Evolutionary conservation across 2,329 filamentous ascomycete species (phyloP), one percentile per base, ranked within the genome.

Genomic region (Aspergillus transmontanensis): DNA sequence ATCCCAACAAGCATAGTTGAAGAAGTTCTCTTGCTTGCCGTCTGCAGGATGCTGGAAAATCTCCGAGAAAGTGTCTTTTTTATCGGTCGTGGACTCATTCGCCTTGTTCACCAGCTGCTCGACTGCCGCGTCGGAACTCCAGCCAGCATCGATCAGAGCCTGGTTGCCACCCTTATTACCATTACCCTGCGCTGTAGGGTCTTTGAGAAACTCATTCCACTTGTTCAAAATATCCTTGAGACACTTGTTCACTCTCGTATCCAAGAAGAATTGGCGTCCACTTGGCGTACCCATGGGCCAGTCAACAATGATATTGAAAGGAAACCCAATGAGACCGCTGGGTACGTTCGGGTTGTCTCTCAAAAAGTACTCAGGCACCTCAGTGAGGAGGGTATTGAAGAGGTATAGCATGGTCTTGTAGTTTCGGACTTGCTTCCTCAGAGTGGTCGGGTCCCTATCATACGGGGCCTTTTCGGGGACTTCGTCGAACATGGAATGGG

Each of bases 341-440:
- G 58, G 58, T 19, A 59, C 36, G 19, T 43, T 28, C 2, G 32
- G 21, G 19, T 30, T 10, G 5, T 59, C 10, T 6, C 4, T 11
- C 32, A 59, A 23, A 12, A 59, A 59, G 58, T 59, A 59, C 46
- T 59, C 58, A 6, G 58, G 58, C 9, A 59, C 58, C 16, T 59
- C 32, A 9, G 58, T 59, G 9, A 59, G 23, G 16, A 59, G 58
- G 9, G 36, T 45, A 41, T 60, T 60, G 45, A 63, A 63, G 26
- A 63, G 61, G 14, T 63, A 59, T 16, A 63, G 30, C 61, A 63
- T 63, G 32, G 57, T 56, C 6, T 56, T 56, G 50, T 63, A 63
- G 30, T 46, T 63, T 6, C 61, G 61, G 28, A 63, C 48, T 26
- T 63, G 61, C 50, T 63, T 63, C 46, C 16, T 59, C 11, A 60